A percentile compares a stretch with the other conserved stretches of the same genome.
Evolutionary conservation across 176 grass and related monocot genomes (phyloP).

Genomic region (Poa pratensis): DNA sequence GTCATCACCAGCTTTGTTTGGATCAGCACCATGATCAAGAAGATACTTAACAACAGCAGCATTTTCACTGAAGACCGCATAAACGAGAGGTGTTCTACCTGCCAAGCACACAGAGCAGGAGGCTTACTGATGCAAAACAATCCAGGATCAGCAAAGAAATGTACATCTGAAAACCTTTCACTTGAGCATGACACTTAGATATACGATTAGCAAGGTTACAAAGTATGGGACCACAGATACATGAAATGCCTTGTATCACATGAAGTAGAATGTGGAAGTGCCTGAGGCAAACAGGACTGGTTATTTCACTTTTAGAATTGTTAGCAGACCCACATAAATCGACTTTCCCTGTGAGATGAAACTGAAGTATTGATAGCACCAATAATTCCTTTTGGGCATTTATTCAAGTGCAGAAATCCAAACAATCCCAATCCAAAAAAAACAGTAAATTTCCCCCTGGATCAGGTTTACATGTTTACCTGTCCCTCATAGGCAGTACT

Average conservation of each 20-base stretch:
- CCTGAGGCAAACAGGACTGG: background rate
- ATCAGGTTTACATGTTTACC: background rate
- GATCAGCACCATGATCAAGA: constrained; percentile 15
- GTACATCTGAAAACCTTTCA: background rate
- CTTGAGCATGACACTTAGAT: background rate
- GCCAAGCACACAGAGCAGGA: background rate
- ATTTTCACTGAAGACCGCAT: background rate
- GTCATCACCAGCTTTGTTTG: background rate
- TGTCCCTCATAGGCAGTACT: background rate
- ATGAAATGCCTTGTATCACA: background rate
- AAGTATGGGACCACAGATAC: background rate
- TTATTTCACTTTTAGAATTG: background rate
- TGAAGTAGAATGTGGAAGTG: background rate
- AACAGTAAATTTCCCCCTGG: background rate
- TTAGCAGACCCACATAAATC: background rate
- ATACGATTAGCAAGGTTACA: background rate
- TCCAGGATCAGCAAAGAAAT: background rate
- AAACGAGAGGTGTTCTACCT: background rate
- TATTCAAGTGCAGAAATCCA: background rate
- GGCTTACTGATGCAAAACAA: background rate
- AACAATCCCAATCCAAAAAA: background rate
- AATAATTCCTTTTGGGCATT: background rate
- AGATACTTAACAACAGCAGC: constrained; percentile 2
- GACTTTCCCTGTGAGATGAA: background rate
- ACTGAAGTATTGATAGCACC: background rate